Percentiles rank a stretch among this genome's conserved stretches.
phyloP scores from a whole-genome alignment of 1,139 yeast species.

The Hyphopichia wangnamkhiaoensis region DNA sequence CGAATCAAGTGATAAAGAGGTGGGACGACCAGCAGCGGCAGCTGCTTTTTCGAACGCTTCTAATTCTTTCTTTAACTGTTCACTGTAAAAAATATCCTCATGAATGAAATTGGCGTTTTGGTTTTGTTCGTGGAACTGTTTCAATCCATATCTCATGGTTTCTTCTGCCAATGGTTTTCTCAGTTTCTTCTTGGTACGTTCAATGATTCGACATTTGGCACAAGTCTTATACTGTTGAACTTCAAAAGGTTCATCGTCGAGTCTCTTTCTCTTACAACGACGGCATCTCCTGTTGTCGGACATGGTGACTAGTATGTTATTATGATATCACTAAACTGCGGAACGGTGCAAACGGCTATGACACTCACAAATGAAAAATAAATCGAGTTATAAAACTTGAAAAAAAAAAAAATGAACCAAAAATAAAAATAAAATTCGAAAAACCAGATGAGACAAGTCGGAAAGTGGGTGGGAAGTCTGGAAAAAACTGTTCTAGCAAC shows the following conservation, averaged over 20 bases:
- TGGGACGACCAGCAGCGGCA: conserved; percentile 1
- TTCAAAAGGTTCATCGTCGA: conserved; percentile 60
- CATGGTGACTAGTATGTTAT: conserved; percentile 7
- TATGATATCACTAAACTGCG: no score
- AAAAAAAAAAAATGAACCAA: no score
- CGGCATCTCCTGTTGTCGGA: conserved; percentile 50
- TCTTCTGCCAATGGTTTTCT: conserved; percentile 51
- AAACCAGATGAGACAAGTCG: no score
- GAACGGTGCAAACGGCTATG: no score
- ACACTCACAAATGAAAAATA: no score
- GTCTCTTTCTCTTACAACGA: conserved; percentile 60
- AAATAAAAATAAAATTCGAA: no score
- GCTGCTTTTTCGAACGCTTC: conserved; percentile 6
- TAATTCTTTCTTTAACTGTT: conserved; percentile 5
- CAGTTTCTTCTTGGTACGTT: conserved; percentile 48
- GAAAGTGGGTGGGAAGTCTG: no score
- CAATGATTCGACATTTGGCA: conserved; percentile 60
- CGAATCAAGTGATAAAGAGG: conserved; percentile 2
- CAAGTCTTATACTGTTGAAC: conserved; percentile 60
- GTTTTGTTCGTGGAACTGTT: conserved; percentile 47
- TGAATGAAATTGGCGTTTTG: conserved; percentile 41
- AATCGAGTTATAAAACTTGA: no score
- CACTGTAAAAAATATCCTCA: conserved; percentile 31
- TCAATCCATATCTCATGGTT: conserved; percentile 50
- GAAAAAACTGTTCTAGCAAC: no score